phyloP scores from a whole-genome alignment of 306 rosid genomes.

The Calophaca sinica region DNA sequence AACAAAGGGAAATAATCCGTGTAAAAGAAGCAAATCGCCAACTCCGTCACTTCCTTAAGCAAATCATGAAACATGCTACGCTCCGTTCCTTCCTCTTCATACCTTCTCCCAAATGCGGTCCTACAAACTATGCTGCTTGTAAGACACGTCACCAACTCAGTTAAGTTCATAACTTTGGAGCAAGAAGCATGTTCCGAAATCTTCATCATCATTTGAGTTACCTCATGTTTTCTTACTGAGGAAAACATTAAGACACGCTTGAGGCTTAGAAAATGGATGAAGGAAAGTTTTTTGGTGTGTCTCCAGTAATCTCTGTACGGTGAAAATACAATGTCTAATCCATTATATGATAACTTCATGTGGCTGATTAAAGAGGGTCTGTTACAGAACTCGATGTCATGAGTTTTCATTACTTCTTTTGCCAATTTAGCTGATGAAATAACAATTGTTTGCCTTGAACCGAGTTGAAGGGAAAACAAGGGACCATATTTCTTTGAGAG shows the following conservation, averaged over 20 bases:
- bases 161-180: not conserved
- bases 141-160: not conserved
- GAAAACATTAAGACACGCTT: constrained; percentile 28
- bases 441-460: constrained; percentile 32
- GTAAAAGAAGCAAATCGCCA: not conserved
- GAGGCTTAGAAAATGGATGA: constrained; percentile 17
- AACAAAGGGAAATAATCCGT: constrained; percentile 23
- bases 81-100: constrained; percentile 29
- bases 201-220: constrained; percentile 5
- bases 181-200: not conserved
- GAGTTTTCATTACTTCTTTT: constrained; percentile 30
- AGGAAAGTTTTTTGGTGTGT: constrained; percentile 32
- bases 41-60: not conserved
- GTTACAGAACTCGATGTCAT: constrained; percentile 22
- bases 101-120: constrained; percentile 30
- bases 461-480: constrained; percentile 39
- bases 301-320: constrained; percentile 37
- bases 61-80: constrained; percentile 33
- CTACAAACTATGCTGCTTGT: constrained; percentile 22
- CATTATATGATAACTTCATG: constrained; percentile 38
- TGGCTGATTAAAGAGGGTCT: constrained; percentile 5
- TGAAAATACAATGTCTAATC: constrained; percentile 28
- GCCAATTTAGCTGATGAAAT: constrained; percentile 43
- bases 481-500: constrained; percentile 42
- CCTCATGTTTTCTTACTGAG: constrained; percentile 17